A percentile compares a stretch with the other conserved stretches of the same genome.
Conservation (phyloP, 305 asterid species). For the Caryopteris hybrid region DNA sequence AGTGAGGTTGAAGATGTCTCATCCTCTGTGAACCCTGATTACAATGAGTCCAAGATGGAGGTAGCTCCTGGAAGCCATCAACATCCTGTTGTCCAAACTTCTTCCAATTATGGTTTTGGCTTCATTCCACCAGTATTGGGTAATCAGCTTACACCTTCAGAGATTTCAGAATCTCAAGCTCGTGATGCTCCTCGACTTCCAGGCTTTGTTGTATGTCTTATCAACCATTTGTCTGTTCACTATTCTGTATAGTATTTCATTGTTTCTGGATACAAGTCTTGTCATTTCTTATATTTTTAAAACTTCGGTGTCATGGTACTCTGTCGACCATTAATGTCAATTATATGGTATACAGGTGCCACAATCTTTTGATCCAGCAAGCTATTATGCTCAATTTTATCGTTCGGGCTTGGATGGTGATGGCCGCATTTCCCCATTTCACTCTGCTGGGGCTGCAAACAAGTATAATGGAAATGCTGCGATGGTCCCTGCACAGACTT, state of each 20-base stretch:
- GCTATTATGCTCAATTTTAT: constrained; percentile 73
- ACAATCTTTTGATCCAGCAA: constrained; percentile 76
- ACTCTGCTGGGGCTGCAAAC: constrained; percentile 54
- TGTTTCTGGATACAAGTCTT: constrained; percentile 6
- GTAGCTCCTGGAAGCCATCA: constrained; percentile 50
- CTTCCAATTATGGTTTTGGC: constrained; percentile 61
- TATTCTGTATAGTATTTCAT: neutral
- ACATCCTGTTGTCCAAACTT: constrained; percentile 44
- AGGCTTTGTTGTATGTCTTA: constrained; percentile 59
- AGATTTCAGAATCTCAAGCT: constrained; percentile 65
- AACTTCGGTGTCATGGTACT: neutral
- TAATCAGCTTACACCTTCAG: constrained; percentile 58
- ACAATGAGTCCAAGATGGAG: constrained; percentile 54
- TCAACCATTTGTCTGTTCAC: constrained; percentile 12
- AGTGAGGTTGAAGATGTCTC: constrained; percentile 55
- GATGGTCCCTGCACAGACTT: constrained; percentile 60
- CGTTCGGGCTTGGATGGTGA: constrained; percentile 68
- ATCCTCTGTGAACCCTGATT: constrained; percentile 43
- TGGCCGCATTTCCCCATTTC: constrained; percentile 83
- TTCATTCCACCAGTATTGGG: constrained; percentile 58
- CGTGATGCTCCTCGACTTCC: constrained; percentile 70
- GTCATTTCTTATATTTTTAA: constrained; percentile 4
- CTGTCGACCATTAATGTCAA: constrained; percentile 8
- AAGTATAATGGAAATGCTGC: constrained; percentile 65
- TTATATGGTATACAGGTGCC: constrained; percentile 54